Evolutionary conservation across 306 rosid genomes (phyloP).

Genomic region (Quercus agrifolia): DNA sequence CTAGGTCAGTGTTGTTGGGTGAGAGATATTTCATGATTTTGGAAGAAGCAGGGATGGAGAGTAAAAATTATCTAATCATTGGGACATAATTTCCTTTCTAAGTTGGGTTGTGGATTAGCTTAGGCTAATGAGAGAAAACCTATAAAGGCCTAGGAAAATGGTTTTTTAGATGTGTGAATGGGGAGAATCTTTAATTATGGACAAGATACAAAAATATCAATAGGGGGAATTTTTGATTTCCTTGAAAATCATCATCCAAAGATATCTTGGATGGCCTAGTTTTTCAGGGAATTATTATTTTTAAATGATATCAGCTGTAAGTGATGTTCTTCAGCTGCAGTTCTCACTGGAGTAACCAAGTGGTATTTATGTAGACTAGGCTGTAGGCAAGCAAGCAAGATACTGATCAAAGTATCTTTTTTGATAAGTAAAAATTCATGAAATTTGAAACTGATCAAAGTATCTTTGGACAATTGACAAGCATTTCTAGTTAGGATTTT

Average conservation of each 20-base stretch:
- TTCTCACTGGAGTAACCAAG: not conserved
- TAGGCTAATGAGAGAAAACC: not conserved
- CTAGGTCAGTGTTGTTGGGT: not conserved
- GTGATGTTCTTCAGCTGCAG: not conserved
- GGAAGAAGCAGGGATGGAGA: not conserved
- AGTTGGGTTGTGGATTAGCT: not conserved
- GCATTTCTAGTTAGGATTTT: not conserved
- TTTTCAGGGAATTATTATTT: not conserved
- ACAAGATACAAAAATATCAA: not conserved
- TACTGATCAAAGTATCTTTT: not conserved
- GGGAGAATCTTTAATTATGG: not conserved
- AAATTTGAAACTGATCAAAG: too few relatives aligned
- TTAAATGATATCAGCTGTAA: not conserved
- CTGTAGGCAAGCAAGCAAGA: not conserved
- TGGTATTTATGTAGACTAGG: not conserved
- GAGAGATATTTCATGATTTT: not conserved
- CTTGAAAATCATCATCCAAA: not conserved
- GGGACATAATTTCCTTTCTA: not conserved
- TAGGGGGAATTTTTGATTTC: not conserved
- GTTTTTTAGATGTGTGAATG: too few relatives aligned
- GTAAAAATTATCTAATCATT: not conserved
- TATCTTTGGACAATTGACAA: not conserved
- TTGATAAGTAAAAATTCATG: too few relatives aligned
- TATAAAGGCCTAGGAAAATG: not conserved
- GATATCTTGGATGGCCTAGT: not conserved